Base-by-base conservation (phyloP, 441 rosid genomes). In the Pelargonium exstipulatum region DNA sequence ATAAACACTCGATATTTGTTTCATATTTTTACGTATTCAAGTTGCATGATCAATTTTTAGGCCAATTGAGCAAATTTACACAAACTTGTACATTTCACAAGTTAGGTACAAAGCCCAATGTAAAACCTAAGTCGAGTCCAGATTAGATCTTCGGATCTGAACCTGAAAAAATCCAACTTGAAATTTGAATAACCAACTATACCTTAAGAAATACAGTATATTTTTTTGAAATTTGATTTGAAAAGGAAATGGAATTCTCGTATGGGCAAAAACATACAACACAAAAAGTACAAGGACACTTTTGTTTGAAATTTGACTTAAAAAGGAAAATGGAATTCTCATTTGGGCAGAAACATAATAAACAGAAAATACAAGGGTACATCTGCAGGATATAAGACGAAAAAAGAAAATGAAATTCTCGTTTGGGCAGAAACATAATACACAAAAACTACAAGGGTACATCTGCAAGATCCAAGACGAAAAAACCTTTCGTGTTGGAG, bases 401-500 rank as follows among this genome's bases (percentile, higher is more conserved):
- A n/a, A 49, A 49, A 10, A 49, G 37, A 32, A 32, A 32, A 3
- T 32, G 37, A 4, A 32, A 32, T 4, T 32, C 5, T 32, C 37
- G 37, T 32, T 32, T n/a, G 57, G 57, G 57, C 57, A 49, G 7
- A 14, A 49, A 4, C 57, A 49, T 13, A 49, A 49, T 13, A n/a
- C 0, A 5, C 17, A n/a, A 13, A 49, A 14, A 49, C 1, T 13
- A 49, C 57, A 49, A 49, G 57, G 57, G 57, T 13, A 49, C 57
- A 13, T 3, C 17, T n/a, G 57, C 57, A 13, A 49, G 16, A 32
- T 32, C 37, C 37, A 32, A 49, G 14, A 4, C 1, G 5, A n/a
- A n/a, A 14, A 49, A 49, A 49, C 57, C 57, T 49, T 49, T 49
- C 57, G 57, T 49, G 57, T 49, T 49, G 57, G 57, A 49, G 57